Percentiles rank a stretch among this genome's conserved stretches.
phyloP scores from a whole-genome alignment of 2,329 filamentous ascomycete species.

The Colletotrichum navitas region DNA sequence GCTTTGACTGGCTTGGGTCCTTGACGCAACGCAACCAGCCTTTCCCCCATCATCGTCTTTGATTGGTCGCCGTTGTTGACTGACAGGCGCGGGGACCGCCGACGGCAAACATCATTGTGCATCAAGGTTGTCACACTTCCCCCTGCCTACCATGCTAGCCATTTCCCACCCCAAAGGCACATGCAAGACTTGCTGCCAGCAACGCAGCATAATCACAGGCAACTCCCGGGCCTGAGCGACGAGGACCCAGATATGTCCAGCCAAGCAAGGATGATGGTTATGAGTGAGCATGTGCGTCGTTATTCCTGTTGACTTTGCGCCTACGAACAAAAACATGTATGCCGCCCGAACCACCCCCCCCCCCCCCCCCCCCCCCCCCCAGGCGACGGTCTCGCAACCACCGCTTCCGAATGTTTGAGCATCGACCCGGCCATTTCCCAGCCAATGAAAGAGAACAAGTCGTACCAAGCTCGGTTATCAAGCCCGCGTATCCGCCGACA shows the following conservation, averaged over 20 bases:
- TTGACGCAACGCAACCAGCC: no score
- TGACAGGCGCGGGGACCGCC: not conserved
- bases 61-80: not conserved
- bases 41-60: no score
- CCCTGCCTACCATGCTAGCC: not conserved
- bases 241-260: no score
- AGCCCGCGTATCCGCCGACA: not conserved
- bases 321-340: conserved; percentile 22
- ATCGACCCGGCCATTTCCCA: not conserved
- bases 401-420: conserved; percentile 10
- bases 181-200: not conserved
- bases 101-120: not conserved
- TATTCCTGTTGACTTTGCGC: conserved; percentile 32
- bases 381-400: conserved; percentile 3
- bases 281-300: conserved; percentile 35
- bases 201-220: not conserved
- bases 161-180: not conserved
- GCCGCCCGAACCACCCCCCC: conserved; percentile 5
- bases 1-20: no score
- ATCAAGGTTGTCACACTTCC: not conserved
- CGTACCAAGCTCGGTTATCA: conserved; percentile 16
- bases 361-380: not conserved
- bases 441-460: not conserved
- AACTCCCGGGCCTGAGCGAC: not conserved
- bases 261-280: not conserved